Evolutionary conservation across 148 eudicot species (phyloP), one percentile per base, ranked within the genome.

Genomic region (Selenicereus undatus): DNA sequence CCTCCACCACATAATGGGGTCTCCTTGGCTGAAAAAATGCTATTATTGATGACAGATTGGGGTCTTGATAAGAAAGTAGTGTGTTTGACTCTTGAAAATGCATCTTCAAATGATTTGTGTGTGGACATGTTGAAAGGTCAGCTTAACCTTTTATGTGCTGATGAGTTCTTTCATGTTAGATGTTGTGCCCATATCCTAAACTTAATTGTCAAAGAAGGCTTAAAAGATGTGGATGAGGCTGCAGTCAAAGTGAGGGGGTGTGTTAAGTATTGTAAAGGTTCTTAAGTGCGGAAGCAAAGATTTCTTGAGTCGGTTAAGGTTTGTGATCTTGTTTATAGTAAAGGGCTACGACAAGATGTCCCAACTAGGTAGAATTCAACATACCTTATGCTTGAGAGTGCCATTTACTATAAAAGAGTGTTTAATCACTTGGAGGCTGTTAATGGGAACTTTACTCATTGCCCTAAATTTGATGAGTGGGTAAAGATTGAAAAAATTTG

Each of bases 261-360:
- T 78, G 32, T 79, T 2, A 79, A 72, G 3, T 52, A 72, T 56
- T 56, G 42, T 21, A 79, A 71, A 24, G 30, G 30, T 73, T 54
- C 32, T 36, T 51, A 73, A 73, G 8, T 8, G 0, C 39, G 56
- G 39, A 80, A 80, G 26, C 21, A 54, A 39, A 58, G 73, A 7
- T 39, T 80, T 36, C 27, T 22, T 2, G 29, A 36, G 6, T 73
- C 20, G 16, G 77, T 80, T 0, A 6, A 43, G 2, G 2, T 36
- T 14, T 50, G 35, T 32, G 54, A 56, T 8, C n/a, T 36, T 22
- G 32, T 58, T 11, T 62, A 24, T 24, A 12, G 16, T 1, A n/a
- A 17, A 35, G 35, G 71, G 14, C 42, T 73, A 9, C 22, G 54
- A 32, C 51, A 58, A 73, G 54, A 79, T 73, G 54, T 73, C 24